Evolutionary conservation across 805 yeast genomes (phyloP), one percentile per base, ranked within the genome.

Genomic region (Nakazawaea ernobii): DNA sequence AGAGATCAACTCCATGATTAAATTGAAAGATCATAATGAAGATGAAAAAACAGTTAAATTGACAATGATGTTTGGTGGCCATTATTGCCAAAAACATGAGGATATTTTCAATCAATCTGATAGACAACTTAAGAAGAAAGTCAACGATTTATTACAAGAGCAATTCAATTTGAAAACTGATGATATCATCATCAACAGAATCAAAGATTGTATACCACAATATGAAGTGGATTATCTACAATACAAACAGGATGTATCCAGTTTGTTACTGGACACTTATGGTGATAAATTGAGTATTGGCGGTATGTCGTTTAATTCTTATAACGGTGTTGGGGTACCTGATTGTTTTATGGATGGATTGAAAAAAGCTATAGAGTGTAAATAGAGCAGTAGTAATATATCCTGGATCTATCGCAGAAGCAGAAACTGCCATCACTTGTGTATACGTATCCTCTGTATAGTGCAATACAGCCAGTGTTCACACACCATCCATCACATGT

Each of bases 51-150:
- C 81, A 54, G 79, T 89, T 5, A 88, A 86, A 55, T 59, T 91
- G 47, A 94, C 99, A 0, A 75, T 88, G 26, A 92, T 92, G 97
- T 67, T 90, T 55, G 97, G 97, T 4, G 97, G 97, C 0, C 87
- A 85, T 57, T 72, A 56, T 39, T 51, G 17, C 24, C 41, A 43
- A 13, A 17, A 47, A 10, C 32, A 45, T 26, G 39, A 32, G 3
- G 50, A 46, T 13, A 20, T 42, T 6, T 35, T 29, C n/a, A 32
- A 28, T 3, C 47, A 45, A 17, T 36, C 53, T 3, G 39, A 42
- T 14, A 42, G 46, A 37, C 50, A 48, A 29, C 30, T 43, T 27
- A 42, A 37, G n/a, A 42, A 33, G 32, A 43, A 32, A 9, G 40
- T 52, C 32, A 32, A 43, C 32, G 29, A 30, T 2, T 39, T 41